These are phyloP conservation scores for Phytophthora pistaciae DNA, from an alignment of 352 stramenopile species.

Conservation along the genomic window DNA sequence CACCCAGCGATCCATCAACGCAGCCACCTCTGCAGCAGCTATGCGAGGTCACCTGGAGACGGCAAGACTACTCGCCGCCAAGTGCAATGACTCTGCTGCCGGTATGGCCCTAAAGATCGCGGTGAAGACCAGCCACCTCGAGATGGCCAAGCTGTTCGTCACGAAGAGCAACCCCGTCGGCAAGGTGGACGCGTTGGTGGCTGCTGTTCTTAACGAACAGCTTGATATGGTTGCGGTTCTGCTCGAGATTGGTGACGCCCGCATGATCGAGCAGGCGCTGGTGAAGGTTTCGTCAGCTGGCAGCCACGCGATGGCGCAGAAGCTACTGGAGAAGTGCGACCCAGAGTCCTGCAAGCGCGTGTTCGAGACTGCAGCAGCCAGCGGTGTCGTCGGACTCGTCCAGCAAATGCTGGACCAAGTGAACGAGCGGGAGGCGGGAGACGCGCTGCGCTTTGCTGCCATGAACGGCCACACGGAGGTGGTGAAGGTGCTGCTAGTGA, in stretches of 20 bases:
- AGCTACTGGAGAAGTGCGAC: constrained; percentile 16
- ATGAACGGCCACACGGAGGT: constrained; percentile 23
- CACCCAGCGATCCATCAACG: constrained; percentile 18
- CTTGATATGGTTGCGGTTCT: constrained; percentile 10
- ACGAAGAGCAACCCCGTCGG: constrained; percentile 19
- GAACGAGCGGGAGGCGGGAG: constrained; percentile 3
- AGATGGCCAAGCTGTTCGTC: constrained; percentile 20
- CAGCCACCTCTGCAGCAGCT: constrained; percentile 6
- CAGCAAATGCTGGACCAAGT: constrained; percentile 26
- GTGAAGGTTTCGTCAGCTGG: constrained; percentile 23
- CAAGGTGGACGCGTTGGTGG: constrained; percentile 12
- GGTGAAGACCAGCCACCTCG: constrained; percentile 12
- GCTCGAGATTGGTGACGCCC: constrained; percentile 7
- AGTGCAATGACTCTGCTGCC: constrained; percentile 18
- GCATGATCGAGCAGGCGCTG: constrained; percentile 24
- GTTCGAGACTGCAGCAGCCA: constrained; percentile 19
- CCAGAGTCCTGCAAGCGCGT: constrained; percentile 14
- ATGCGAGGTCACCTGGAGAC: constrained; percentile 10
- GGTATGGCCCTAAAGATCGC: constrained; percentile 7
- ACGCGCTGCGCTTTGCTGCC: constrained; percentile 10
- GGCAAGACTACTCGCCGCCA: constrained; percentile 6
- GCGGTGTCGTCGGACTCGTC: constrained; percentile 15
- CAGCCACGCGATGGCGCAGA: constrained; percentile 13
- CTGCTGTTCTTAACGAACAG: constrained; percentile 8
- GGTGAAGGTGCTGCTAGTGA: constrained; percentile 20